Base-by-base conservation (phyloP, 2,329 filamentous ascomycete genomes). In the Elsinoe perseae region DNA sequence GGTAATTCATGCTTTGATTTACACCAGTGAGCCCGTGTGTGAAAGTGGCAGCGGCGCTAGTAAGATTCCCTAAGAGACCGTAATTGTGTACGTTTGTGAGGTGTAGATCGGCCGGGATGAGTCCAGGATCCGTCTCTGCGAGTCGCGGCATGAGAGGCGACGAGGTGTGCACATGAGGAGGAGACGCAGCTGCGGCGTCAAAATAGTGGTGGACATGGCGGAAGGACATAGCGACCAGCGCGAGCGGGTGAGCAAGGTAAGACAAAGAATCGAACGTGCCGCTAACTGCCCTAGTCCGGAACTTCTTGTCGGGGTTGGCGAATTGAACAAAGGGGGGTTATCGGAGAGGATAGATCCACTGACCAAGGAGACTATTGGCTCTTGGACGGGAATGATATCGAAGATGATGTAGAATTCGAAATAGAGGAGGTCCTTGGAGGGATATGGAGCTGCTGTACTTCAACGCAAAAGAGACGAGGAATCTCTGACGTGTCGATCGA, bases 21-120 rank as follows among this genome's bases (percentile, higher is more conserved):
- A 78, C 76, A 44, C 76, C 76, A 18, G 64, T 65, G 4, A 78
- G 68, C 57, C 76, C 76, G 61, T 72, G 71, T 23, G 70, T 69
- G 62, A 66, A 74, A n/a, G 20, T 38, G 6, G 57, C 54, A n/a
- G 55, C 42, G 9, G 53, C 42, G n/a, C 46, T 58, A 12, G 57
- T 57, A 36, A 58, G 57, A 32, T 58, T 61, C 18, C 54, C 59
- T 12, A 61, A 42, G 36, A 57, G 46, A 21, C 56, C 58, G 42
- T 56, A 58, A 18, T 59, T 57, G 36, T 50, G 54, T 58, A 43
- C 57, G 23, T 32, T 53, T 38, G 50, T 30, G 28, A 53, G 21
- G 4, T 28, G 10, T 9, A 52, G 9, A 16, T 25, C 46, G 30
- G 21, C 36, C n/a, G 30, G 36, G 18, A 44, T 27, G 40, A 44